Conservation (phyloP, 2,329 filamentous ascomycete species). For the Bimuria novae-zelandiae region DNA sequence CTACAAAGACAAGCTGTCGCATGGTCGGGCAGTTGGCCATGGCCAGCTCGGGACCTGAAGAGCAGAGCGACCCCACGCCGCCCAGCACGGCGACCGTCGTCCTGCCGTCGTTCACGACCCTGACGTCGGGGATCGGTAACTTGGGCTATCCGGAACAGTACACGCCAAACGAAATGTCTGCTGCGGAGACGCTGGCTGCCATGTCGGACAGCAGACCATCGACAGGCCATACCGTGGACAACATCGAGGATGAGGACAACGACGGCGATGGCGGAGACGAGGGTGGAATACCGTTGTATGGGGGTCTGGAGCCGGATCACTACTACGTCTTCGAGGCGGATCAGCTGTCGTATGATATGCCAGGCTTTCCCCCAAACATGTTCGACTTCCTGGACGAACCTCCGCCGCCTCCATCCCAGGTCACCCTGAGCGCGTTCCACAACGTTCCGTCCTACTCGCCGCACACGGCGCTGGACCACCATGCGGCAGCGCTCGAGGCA, state of each 20-base stretch:
- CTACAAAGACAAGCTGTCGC: not conserved
- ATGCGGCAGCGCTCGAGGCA: slow-evolving; percentile 16
- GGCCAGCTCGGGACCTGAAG: not conserved
- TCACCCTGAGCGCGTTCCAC: not conserved
- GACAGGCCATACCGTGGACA: slow-evolving; percentile 30
- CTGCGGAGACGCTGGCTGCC: slow-evolving; percentile 34
- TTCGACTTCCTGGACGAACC: not conserved
- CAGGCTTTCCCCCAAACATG: not conserved
- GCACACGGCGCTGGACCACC: slow-evolving; percentile 12
- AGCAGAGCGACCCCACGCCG: not conserved
- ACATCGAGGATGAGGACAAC: slow-evolving; percentile 8
- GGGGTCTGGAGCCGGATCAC: slow-evolving; percentile 5
- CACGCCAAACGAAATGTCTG: slow-evolving; percentile 29
- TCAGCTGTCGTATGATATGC: not conserved
- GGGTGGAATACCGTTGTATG: slow-evolving; percentile 36
- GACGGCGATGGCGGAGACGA: slow-evolving; percentile 21
- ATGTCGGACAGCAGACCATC: slow-evolving; percentile 36
- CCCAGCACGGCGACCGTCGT: not conserved
- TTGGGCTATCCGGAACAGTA: slow-evolving; percentile 8
- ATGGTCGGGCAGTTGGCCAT: slow-evolving; percentile 1
- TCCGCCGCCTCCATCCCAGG: not conserved
- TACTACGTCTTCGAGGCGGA: not conserved
- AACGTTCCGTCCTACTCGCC: not conserved
- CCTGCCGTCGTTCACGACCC: slow-evolving; percentile 13
- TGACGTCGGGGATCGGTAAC: slow-evolving; percentile 10